Evolutionary conservation across 495 filamentous ascomycete species (phyloP).

Genomic region (Ascodesmis nigricans): DNA sequence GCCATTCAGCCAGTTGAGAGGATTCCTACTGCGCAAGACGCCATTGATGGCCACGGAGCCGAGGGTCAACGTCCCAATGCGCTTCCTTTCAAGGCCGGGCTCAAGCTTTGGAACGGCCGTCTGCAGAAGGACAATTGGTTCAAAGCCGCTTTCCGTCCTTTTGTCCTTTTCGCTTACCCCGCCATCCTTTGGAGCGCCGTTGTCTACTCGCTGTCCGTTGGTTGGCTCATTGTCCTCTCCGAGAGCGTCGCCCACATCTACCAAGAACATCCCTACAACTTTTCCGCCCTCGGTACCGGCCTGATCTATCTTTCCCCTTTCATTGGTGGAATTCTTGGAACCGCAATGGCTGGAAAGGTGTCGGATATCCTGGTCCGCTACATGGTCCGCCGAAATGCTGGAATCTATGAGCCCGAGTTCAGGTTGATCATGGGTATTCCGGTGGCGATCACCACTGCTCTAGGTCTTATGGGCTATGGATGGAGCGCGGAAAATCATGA

Average conservation of each 20-base stretch:
- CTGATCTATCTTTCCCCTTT: slow-evolving; percentile 82
- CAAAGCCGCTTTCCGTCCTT: slow-evolving; percentile 50
- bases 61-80: slow-evolving; percentile 24
- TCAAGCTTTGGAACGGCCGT: slow-evolving; percentile 54
- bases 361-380: slow-evolving; percentile 61
- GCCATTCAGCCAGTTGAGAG: not conserved
- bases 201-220: slow-evolving; percentile 74
- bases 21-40: slow-evolving; percentile 2
- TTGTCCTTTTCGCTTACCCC: slow-evolving; percentile 73
- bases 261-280: slow-evolving; percentile 48
- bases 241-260: slow-evolving; percentile 66
- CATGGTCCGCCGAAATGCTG: slow-evolving; percentile 68
- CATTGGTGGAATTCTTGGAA: slow-evolving; percentile 70
- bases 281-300: slow-evolving; percentile 57
- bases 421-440: slow-evolving; percentile 78
- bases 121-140: slow-evolving; percentile 61
- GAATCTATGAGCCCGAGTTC: slow-evolving; percentile 92
- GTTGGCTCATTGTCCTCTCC: slow-evolving; percentile 88
- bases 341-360: slow-evolving; percentile 71
- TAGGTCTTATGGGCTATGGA: slow-evolving; percentile 82
- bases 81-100: slow-evolving; percentile 44
- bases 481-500: slow-evolving; percentile 62
- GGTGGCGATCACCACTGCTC: slow-evolving; percentile 52
- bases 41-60: not conserved
- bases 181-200: slow-evolving; percentile 75